Conservation (phyloP, 352 stramenopile genomes). For the Globisporangium megalacanthum region DNA sequence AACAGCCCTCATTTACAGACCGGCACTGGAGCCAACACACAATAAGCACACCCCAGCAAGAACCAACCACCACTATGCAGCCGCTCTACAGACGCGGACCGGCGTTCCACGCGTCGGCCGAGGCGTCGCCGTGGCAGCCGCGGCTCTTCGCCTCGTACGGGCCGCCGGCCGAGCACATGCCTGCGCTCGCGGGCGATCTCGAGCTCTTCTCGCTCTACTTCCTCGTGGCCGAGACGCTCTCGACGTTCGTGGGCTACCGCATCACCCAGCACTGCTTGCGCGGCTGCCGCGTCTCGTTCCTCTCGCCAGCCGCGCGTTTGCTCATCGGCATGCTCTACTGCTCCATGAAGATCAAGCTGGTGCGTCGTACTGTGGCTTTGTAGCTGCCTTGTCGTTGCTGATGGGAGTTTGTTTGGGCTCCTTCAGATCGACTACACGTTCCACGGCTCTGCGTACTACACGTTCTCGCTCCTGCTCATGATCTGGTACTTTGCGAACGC, state of each 20-base stretch:
- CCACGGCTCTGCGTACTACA: slow-evolving; percentile 66
- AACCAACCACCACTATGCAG: slow-evolving; percentile 15
- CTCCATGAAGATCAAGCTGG: slow-evolving; percentile 70
- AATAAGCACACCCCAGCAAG: slow-evolving; percentile 19
- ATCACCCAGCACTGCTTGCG: slow-evolving; percentile 76
- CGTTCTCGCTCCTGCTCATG: slow-evolving; percentile 50
- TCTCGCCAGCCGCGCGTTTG: slow-evolving; percentile 55
- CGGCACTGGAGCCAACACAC: no score
- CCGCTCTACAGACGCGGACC: slow-evolving; percentile 61
- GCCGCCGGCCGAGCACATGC: slow-evolving; percentile 27
- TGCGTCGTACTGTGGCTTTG: slow-evolving; percentile 19
- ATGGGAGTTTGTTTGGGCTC: neutral
- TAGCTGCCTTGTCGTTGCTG: slow-evolving; percentile 1
- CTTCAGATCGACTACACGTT: slow-evolving; percentile 74
- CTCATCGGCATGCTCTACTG: slow-evolving; percentile 71
- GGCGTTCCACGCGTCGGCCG: slow-evolving; percentile 31
- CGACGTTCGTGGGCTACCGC: slow-evolving; percentile 74
- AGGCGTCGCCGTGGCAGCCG: slow-evolving; percentile 26
- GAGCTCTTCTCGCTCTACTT: slow-evolving; percentile 80
- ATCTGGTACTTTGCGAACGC: slow-evolving; percentile 66
- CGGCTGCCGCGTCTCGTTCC: slow-evolving; percentile 55
- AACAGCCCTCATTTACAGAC: no score
- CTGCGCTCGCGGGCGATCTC: slow-evolving; percentile 20
- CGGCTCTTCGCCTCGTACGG: slow-evolving; percentile 30
- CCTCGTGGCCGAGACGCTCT: slow-evolving; percentile 62